These are phyloP conservation scores for Ceratobasidium sp. DNA, from an alignment of 1,284 basidiomycete genomes.

Conservation along the genomic window DNA sequence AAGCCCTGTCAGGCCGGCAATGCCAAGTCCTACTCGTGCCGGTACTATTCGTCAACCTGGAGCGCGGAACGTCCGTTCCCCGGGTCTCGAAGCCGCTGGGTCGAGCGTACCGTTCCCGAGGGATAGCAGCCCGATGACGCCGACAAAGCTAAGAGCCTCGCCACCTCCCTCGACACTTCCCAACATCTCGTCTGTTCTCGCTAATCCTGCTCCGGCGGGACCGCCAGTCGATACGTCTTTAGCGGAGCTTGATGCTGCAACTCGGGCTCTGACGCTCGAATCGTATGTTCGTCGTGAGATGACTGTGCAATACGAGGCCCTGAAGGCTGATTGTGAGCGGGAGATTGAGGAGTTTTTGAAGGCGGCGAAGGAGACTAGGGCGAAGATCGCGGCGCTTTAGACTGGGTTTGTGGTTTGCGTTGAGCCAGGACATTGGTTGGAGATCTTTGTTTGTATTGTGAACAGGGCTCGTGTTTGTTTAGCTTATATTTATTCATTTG, in stretches of 20 bases:
- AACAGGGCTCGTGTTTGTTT: background rate
- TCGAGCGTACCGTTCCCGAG: slow-evolving; percentile 43
- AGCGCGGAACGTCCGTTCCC: background rate
- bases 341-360: slow-evolving; percentile 46
- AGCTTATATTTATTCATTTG: slow-evolving; percentile 26
- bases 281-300: slow-evolving; percentile 46
- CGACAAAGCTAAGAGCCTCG: background rate
- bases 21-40: slow-evolving; percentile 1
- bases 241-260: slow-evolving; percentile 26
- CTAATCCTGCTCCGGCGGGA: background rate
- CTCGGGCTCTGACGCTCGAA: slow-evolving; percentile 43
- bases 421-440: background rate
- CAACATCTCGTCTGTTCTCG: background rate
- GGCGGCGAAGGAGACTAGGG: slow-evolving; percentile 39
- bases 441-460: slow-evolving; percentile 24
- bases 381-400: slow-evolving; percentile 45
- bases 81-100: background rate
- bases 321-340: slow-evolving; percentile 44
- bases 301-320: slow-evolving; percentile 38
- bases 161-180: slow-evolving; percentile 10
- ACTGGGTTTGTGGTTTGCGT: no score
- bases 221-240: background rate
- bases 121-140: slow-evolving; percentile 42
- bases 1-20: slow-evolving; percentile 7
- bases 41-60: background rate